Conservation (phyloP, 768 basidiomycete genomes). For the Lentinula boryana region DNA sequence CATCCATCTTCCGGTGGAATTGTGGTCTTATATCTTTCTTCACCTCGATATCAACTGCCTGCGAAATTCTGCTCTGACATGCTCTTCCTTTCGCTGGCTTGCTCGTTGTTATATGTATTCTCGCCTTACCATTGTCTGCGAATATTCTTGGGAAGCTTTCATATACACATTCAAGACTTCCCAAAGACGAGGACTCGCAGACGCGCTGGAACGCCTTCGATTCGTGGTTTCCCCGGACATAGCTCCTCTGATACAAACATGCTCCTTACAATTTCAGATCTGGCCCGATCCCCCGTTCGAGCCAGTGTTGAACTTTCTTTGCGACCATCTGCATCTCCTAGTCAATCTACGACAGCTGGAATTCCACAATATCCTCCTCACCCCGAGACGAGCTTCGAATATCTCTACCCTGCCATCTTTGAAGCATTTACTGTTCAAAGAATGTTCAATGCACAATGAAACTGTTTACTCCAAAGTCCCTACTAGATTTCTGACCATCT, state of each 20-base stretch:
- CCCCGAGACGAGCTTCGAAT: background rate
- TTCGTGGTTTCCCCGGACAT: conserved; percentile 9
- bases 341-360: conserved; percentile 4
- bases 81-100: conserved; percentile 5
- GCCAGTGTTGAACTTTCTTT: conserved; percentile 1
- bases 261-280: conserved; percentile 1
- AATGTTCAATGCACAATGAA: conserved; percentile 5
- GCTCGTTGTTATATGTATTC: background rate
- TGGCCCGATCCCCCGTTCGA: conserved; percentile 8
- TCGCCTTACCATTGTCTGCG: conserved; percentile 5
- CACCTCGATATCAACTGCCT: background rate
- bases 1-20: conserved; percentile 1
- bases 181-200: background rate
- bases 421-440: background rate
- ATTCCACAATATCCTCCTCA: conserved; percentile 2
- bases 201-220: background rate
- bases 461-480: background rate
- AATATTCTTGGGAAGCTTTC: background rate
- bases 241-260: conserved; percentile 5
- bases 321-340: conserved; percentile 3
- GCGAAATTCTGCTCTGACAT: conserved; percentile 3
- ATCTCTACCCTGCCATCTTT: conserved; percentile 7
- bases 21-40: conserved; percentile 3
- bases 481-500: conserved; percentile 1
- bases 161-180: background rate